A percentile compares a stretch with the other conserved stretches of the same genome.
Evolutionary conservation across 2,329 filamentous ascomycete genomes (phyloP).

Genomic region (Colletotrichum sp.): DNA sequence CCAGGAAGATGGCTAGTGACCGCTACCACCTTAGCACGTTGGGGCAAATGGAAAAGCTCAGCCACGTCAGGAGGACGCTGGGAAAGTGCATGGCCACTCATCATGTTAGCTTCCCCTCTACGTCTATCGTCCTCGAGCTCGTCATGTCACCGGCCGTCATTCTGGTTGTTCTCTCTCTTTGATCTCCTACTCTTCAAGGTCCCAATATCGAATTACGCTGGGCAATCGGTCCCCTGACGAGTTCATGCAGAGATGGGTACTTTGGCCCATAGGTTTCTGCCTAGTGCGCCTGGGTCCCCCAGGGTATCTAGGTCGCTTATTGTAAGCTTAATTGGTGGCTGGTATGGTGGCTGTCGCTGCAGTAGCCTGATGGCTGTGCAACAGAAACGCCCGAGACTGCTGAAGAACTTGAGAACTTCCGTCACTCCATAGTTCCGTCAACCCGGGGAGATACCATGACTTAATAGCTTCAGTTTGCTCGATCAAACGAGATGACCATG

Average conservation of each 20-base stretch:
- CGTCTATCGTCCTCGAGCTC: too few relatives aligned
- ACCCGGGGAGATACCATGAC: too few relatives aligned
- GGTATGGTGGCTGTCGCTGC: not conserved
- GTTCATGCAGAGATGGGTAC: not conserved
- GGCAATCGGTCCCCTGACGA: not conserved
- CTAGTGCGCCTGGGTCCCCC: not conserved
- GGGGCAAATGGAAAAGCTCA: not conserved
- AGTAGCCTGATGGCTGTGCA: not conserved
- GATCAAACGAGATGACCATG: not conserved
- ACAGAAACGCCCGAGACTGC: not conserved
- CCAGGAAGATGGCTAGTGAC: not conserved
- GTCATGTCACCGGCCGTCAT: too few relatives aligned
- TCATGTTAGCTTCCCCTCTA: too few relatives aligned
- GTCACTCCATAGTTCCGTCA: not conserved
- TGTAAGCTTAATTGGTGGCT: slow-evolving; percentile 4
- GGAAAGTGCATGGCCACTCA: too few relatives aligned
- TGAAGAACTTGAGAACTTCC: not conserved
- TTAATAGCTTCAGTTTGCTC: not conserved
- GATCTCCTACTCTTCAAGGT: not conserved
- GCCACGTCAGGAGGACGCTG: not conserved
- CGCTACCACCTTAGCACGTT: not conserved
- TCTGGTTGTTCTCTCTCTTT: not conserved
- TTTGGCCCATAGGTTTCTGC: not conserved
- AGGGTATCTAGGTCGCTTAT: not conserved
- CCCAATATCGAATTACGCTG: not conserved